These are phyloP conservation scores for Xanthoconium purpureum DNA, from an alignment of 768 basidiomycete genomes.

Conservation along the genomic window DNA sequence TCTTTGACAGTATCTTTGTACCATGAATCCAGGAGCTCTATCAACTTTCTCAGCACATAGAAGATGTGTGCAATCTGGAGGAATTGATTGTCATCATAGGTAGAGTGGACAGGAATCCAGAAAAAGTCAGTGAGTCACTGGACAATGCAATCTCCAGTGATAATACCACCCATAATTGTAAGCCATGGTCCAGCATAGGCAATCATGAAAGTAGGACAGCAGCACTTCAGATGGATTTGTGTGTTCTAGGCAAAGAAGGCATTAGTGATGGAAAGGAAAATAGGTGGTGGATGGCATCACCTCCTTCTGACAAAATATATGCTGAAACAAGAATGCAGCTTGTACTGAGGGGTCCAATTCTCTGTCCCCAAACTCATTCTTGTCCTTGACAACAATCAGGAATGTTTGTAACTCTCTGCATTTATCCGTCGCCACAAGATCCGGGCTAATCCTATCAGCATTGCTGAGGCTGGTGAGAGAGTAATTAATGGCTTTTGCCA, in stretches of 20 bases:
- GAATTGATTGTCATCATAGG: slow-evolving; percentile 13
- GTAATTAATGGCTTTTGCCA: background rate
- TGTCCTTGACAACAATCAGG: slow-evolving; percentile 22
- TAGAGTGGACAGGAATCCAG: slow-evolving; percentile 23
- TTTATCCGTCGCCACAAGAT: background rate
- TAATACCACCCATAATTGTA: slow-evolving; percentile 31
- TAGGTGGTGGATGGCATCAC: background rate
- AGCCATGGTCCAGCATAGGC: slow-evolving; percentile 24
- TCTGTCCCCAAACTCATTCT: slow-evolving; percentile 13
- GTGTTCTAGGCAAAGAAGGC: slow-evolving; percentile 3
- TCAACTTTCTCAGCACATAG: slow-evolving; percentile 18
- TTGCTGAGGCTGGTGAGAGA: background rate
- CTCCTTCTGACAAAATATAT: slow-evolving; percentile 8
- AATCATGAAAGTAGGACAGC: slow-evolving; percentile 31
- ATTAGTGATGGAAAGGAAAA: background rate
- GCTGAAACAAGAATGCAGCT: slow-evolving; percentile 24
- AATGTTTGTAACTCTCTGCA: background rate
- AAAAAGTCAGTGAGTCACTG: slow-evolving; percentile 35
- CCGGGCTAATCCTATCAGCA: background rate
- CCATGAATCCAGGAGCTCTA: slow-evolving; percentile 14
- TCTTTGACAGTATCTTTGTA: slow-evolving; percentile 10
- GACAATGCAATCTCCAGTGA: slow-evolving; percentile 27
- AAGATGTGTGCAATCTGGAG: slow-evolving; percentile 19
- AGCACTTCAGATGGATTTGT: slow-evolving; percentile 13
- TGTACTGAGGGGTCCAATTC: slow-evolving; percentile 31